Evolutionary conservation across 306 rosid genomes (phyloP).

Genomic region (Begonia peltatifolia): DNA sequence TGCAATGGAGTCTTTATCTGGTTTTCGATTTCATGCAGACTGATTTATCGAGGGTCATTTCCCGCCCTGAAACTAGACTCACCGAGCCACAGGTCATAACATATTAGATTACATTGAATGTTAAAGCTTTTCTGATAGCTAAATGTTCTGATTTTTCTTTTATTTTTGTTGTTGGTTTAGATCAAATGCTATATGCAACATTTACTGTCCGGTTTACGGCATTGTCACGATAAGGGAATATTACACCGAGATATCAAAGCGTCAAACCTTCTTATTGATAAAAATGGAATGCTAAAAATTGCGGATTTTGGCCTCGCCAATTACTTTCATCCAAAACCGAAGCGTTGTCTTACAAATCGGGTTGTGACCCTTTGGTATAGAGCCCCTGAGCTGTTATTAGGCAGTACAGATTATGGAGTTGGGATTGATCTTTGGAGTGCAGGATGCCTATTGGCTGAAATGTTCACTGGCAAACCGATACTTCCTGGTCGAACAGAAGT

Average conservation of each 20-base stretch:
- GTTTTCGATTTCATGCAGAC: constrained; percentile 87
- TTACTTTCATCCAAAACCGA: constrained; percentile 27
- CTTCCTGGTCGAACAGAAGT: constrained; percentile 85
- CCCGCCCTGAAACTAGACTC: constrained; percentile 34
- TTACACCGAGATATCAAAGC: constrained; percentile 85
- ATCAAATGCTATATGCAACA: constrained; percentile 89
- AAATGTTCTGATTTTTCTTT: constrained; percentile 3
- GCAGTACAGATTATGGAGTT: constrained; percentile 59
- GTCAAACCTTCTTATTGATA: constrained; percentile 73
- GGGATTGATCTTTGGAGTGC: constrained; percentile 97
- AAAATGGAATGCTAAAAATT: constrained; percentile 68
- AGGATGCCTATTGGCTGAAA: constrained; percentile 84
- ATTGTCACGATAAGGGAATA: constrained; percentile 83
- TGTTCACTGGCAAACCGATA: constrained; percentile 59
- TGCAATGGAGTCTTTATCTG: constrained; percentile 82
- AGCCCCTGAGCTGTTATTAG: constrained; percentile 81
- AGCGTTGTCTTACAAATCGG: constrained; percentile 58
- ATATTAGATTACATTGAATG: not conserved
- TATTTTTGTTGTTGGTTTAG: constrained; percentile 33
- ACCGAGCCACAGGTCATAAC: constrained; percentile 74
- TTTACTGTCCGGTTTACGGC: constrained; percentile 81
- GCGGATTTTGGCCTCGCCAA: constrained; percentile 91
- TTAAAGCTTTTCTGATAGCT: constrained; percentile 8
- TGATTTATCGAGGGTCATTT: constrained; percentile 57
- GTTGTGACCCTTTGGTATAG: constrained; percentile 96